Conservation (phyloP, 306 rosid species). For the Malus fusca region DNA sequence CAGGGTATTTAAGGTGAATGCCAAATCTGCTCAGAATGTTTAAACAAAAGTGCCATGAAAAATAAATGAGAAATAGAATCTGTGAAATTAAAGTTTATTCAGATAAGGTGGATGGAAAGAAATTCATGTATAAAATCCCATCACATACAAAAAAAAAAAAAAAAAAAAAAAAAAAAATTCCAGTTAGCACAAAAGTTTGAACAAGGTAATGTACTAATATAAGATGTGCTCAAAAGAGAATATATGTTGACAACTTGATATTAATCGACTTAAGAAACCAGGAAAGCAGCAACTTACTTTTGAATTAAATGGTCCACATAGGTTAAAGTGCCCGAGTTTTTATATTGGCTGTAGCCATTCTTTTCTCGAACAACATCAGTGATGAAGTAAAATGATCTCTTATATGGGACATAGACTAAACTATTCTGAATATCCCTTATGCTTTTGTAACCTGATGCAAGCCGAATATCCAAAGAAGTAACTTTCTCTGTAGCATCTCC, state of each 20-base stretch:
- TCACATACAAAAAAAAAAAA: neutral
- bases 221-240: slow-evolving; percentile 7
- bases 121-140: neutral
- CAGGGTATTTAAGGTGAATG: slow-evolving; percentile 60
- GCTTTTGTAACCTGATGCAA: slow-evolving; percentile 60
- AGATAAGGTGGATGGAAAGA: neutral
- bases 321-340: slow-evolving; percentile 35
- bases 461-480: slow-evolving; percentile 23
- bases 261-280: neutral
- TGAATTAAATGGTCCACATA: slow-evolving; percentile 36
- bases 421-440: slow-evolving; percentile 56
- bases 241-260: neutral
- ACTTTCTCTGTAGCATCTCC: slow-evolving; percentile 14
- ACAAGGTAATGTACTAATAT: neutral
- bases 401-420: slow-evolving; percentile 67
- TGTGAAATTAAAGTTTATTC: neutral
- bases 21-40: slow-evolving; percentile 49
- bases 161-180: neutral
- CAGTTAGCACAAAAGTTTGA: slow-evolving; percentile 12
- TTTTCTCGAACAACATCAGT: slow-evolving; percentile 31
- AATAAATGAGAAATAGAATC: neutral
- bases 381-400: slow-evolving; percentile 45
- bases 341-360: slow-evolving; percentile 52
- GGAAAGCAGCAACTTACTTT: slow-evolving; percentile 41
- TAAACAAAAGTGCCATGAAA: slow-evolving; percentile 3